Evolutionary conservation across 768 basidiomycete species (phyloP), one percentile per base, ranked within the genome.

Genomic region (Amanita pseudoporphyria): DNA sequence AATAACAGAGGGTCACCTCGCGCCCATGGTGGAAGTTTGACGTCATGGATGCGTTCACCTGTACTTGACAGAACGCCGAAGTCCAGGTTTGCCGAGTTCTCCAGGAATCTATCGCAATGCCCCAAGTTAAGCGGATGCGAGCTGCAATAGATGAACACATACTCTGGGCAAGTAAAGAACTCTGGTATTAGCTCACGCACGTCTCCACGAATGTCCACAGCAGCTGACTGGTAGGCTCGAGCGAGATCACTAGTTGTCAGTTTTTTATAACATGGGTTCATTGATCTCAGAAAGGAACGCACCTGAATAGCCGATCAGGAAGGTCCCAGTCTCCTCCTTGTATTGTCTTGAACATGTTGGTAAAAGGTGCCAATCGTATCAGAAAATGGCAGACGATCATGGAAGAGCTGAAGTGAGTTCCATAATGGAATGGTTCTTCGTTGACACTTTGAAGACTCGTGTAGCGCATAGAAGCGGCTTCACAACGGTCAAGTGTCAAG

Each of bases 311-410:
- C 18, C 90, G 74, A 65, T 92, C 90, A 0, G 93, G 93, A 13
- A 96, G 66, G 67, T 97, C 94, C 83, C 92, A 96, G 58, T 91
- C 86, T 5, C 94, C 94, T 9, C 94, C 94, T 79, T 95, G 70
- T 28, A 96, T 65, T 2, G 87, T 90, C 67, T 93, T 90, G 73
- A 94, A 97, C 84, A 95, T 94, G 59, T 85, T 82, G 21, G 92
- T 94, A 62, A 87, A 97, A 0, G 94, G 94, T 12, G 84, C 81
- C 57, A 94, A 68, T 18, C 94, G 77, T 48, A 97, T 94, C 57
- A 95, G 67, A 68, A 87, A 96, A 56, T 95, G 92, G 68, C 91
- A 94, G 39, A 93, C 88, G 52, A 92, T 95, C 93, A 96, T 96
- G 2, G 91, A 94, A 9, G 91, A 94, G 60, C 87, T 90, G 60